These are phyloP conservation scores for Parathielavia appendiculata DNA, from an alignment of 495 filamentous ascomycete species.

Conservation along the genomic window DNA sequence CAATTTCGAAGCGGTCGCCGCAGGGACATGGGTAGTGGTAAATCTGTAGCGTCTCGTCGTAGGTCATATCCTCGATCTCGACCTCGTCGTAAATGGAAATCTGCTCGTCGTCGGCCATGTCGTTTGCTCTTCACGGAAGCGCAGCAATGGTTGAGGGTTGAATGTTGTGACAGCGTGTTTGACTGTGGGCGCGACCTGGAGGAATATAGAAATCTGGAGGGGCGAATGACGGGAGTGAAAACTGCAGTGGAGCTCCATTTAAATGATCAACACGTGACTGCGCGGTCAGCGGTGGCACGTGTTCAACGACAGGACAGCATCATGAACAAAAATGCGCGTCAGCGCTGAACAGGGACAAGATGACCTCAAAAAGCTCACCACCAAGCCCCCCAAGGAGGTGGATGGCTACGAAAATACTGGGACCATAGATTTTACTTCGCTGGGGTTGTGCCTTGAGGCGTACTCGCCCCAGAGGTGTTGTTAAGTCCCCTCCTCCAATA, in stretches of 20 bases:
- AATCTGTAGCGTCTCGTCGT: slow-evolving; percentile 71
- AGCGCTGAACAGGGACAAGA: no score
- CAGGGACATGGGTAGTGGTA: slow-evolving; percentile 97
- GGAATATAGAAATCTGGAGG: slow-evolving; percentile 23
- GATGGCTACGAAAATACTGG: not conserved
- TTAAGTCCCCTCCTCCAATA: no score
- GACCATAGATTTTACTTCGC: not conserved
- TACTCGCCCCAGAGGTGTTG: no score
- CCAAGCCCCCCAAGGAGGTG: not conserved
- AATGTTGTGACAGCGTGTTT: not conserved
- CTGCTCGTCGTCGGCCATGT: slow-evolving; percentile 62
- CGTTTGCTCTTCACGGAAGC: slow-evolving; percentile 4
- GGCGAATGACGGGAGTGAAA: slow-evolving; percentile 27
- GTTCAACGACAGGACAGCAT: no score
- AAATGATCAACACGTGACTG: no score
- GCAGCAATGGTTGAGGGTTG: not conserved
- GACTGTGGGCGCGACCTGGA: not conserved
- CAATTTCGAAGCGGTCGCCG: slow-evolving; percentile 95
- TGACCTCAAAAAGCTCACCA: not conserved
- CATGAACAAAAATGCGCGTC: no score
- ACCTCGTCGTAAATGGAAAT: slow-evolving; percentile 92
- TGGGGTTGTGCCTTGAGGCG: no score
- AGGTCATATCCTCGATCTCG: slow-evolving; percentile 99
- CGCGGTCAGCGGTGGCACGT: no score
- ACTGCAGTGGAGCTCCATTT: no score